Evolutionary conservation across 345 rosid species (phyloP), one percentile per base, ranked within the genome.

Genomic region (Triadica sebifera): DNA sequence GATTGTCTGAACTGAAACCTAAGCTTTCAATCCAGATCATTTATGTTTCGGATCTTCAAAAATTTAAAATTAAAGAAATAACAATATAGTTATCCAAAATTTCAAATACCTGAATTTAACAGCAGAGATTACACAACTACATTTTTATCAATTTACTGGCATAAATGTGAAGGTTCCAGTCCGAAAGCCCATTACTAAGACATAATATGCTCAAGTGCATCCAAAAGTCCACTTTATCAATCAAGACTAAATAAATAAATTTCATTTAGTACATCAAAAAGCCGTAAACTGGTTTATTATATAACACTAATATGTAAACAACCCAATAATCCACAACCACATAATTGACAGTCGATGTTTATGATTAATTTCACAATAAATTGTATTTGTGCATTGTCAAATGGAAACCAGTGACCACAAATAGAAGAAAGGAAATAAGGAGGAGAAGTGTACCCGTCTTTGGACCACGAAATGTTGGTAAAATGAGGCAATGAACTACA

Each of bases 401-500:
- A 25, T 53, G 41, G 55, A 47, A 50, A 75, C 62, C 41, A 55
- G 25, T 20, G 5, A 6, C 8, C 11, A 6, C 2, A 19, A 16
- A 19, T 25, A 58, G 39, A 65, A 50, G 5, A 51, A 45, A 56
- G 69, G 24, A 53, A 77, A 62, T 3, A 19, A 76, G 75, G 67
- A n/a, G 65, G 51, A 78, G 73, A 81, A 77, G 59, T 75, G n/a
- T 85, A 94, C 97, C 91, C 91, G 84, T 84, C 96, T 88, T 78
- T 92, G 97, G 81, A 92, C 97, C 77, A 94, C 97, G 78, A 86
- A 88, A 22, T 94, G 97, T 74, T 94, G 96, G 81, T 88, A 92
- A 71, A 94, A 92, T 12, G 98, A 90, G 63, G 97, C 94, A 47
- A 87, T 85, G 79, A 94, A 94, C 97, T 94, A 86, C 87, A 89